Conservation (phyloP, 106 monocot genomes). For the Apostasia ramifera region DNA sequence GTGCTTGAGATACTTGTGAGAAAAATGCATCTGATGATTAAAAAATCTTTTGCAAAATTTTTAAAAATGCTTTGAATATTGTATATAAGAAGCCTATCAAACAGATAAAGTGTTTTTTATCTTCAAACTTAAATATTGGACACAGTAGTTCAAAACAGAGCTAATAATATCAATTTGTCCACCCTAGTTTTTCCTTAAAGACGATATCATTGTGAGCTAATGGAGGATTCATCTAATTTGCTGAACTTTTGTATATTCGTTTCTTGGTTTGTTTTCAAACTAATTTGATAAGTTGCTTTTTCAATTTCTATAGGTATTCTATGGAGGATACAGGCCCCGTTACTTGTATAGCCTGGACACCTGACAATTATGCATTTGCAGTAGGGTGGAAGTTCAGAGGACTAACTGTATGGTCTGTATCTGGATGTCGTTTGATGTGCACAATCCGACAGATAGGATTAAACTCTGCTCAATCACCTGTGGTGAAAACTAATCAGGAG, state of each 20-base stretch:
- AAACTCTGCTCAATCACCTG: conserved; percentile 70
- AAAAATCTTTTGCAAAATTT: too few species aligned
- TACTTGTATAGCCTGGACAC: conserved; percentile 88
- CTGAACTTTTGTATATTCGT: not conserved
- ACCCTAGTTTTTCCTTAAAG: too few species aligned
- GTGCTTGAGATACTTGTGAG: too few species aligned
- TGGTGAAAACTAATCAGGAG: conserved; percentile 62
- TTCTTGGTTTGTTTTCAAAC: not conserved
- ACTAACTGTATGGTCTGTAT: conserved; percentile 95
- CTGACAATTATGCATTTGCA: conserved; percentile 93
- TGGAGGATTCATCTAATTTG: not conserved
- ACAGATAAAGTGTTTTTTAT: too few species aligned
- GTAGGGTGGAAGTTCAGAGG: conserved; percentile 97
- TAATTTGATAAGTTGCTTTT: not conserved
- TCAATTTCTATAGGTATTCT: conserved; percentile 58
- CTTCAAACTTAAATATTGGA: too few species aligned
- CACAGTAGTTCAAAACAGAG: too few species aligned
- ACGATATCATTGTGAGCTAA: not conserved
- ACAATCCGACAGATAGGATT: conserved; percentile 91
- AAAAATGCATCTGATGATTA: too few species aligned
- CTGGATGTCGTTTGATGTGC: conserved; percentile 96
- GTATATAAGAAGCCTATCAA: too few species aligned
- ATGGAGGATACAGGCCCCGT: conserved; percentile 98
- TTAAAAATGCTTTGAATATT: too few species aligned
- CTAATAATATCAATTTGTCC: too few species aligned